Percentiles rank a stretch among this genome's conserved stretches.
Conservation (phyloP, 2,329 filamentous ascomycete genomes). For the Pestalotiopsis fici region DNA sequence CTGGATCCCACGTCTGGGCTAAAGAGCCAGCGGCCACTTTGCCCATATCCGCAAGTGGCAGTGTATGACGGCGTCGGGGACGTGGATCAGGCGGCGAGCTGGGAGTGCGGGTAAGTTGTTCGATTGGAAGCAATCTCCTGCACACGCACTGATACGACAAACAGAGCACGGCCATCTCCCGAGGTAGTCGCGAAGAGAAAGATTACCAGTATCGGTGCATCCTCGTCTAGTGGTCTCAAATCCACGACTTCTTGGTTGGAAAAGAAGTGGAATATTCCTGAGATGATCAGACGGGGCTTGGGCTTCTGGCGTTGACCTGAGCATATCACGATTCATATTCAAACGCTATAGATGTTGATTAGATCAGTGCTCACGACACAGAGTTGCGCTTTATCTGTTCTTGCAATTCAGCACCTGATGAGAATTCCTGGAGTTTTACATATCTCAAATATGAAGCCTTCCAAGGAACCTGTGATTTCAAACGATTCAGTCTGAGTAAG, state of each 20-base stretch:
- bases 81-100: conserved; percentile 30
- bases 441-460: too few relatives aligned
- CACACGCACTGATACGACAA: not conserved
- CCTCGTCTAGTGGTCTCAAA: too few relatives aligned
- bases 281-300: not conserved
- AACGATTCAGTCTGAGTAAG: too few relatives aligned
- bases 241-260: too few relatives aligned
- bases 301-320: not conserved
- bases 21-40: conserved; percentile 45
- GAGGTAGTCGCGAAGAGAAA: too few relatives aligned
- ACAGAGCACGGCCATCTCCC: not conserved
- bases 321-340: not conserved
- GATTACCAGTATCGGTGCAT: too few relatives aligned
- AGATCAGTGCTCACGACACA: too few relatives aligned
- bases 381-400: too few relatives aligned
- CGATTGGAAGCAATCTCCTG: not conserved
- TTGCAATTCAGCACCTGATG: too few relatives aligned
- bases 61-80: conserved; percentile 36
- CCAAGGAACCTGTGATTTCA: too few relatives aligned
- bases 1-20: conserved; percentile 34
- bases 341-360: too few relatives aligned
- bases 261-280: not conserved
- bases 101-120: conserved; percentile 32
- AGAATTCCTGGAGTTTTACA: too few relatives aligned
- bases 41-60: conserved; percentile 37